Percentiles rank a stretch among this genome's conserved stretches.
Conservation (phyloP, 1,284 basidiomycete species). For the Rhodotorula sp. region DNA sequence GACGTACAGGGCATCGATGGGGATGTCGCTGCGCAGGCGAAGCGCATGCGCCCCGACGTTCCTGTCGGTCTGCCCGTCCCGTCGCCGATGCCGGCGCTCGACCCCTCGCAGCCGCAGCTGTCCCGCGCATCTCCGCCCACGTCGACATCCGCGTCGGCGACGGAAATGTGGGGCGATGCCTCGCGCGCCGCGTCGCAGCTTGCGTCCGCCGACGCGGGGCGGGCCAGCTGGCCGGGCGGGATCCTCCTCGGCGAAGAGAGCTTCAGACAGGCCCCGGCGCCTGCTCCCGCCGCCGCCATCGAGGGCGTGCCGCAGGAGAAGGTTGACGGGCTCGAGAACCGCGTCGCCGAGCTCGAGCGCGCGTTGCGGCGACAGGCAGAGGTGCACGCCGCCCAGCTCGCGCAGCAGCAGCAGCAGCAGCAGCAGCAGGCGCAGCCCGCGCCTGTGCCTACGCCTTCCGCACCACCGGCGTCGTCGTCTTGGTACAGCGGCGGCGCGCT, state of each 20-base stretch:
- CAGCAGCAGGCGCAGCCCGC: not conserved
- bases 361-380: constrained; percentile 5
- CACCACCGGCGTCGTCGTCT: not conserved
- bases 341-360: constrained; percentile 18
- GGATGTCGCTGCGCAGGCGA: not conserved
- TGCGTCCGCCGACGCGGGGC: no score
- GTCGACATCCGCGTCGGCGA: no score
- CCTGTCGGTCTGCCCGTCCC: no score
- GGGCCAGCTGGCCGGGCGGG: no score
- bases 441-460: no score
- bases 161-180: no score
- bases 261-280: not conserved
- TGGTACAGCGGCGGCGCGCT: not conserved
- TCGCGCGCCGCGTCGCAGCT: no score
- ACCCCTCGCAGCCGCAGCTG: no score
- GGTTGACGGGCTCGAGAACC: not conserved
- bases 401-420: not conserved
- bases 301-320: not conserved
- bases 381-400: not conserved
- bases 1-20: not conserved
- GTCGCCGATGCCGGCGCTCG: no score
- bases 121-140: no score
- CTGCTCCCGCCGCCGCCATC: not conserved
- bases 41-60: not conserved
- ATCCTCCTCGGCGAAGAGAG: no score